These are phyloP conservation scores for Aspergillus bertholletiae DNA, from an alignment of 495 filamentous ascomycete genomes.

Conservation along the genomic window DNA sequence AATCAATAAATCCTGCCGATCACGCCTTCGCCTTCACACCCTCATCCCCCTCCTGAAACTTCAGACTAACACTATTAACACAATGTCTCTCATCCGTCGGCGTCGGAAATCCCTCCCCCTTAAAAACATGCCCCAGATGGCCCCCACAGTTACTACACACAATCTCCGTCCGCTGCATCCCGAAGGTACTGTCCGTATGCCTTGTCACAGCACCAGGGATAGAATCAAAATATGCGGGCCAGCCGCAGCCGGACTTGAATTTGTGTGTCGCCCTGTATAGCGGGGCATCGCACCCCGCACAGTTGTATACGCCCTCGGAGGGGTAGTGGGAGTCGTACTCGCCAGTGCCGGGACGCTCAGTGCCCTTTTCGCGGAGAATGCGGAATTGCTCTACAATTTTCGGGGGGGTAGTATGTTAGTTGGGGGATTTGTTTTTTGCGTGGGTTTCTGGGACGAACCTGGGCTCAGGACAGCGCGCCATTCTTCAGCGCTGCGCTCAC, in stretches of 20 bases:
- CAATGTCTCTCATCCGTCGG: conserved; percentile 97
- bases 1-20: not conserved
- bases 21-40: conserved; percentile 16
- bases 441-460: conserved; percentile 45
- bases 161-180: conserved; percentile 90
- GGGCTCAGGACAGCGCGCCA: conserved; percentile 82
- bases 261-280: conserved; percentile 90
- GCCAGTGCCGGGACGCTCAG: conserved; percentile 74
- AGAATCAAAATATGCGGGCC: conserved; percentile 96
- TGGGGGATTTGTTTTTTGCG: not conserved
- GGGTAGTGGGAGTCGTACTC: conserved; percentile 84
- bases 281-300: conserved; percentile 80
- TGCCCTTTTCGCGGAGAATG: conserved; percentile 85
- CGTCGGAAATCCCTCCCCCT: conserved; percentile 86
- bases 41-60: conserved; percentile 61
- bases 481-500: conserved; percentile 74
- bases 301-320: conserved; percentile 71
- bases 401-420: conserved; percentile 12
- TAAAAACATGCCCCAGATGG: conserved; percentile 95
- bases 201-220: conserved; percentile 84
- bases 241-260: conserved; percentile 94
- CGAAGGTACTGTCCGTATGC: conserved; percentile 69
- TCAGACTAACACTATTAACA: conserved; percentile 91
- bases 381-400: conserved; percentile 81
- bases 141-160: conserved; percentile 91